phyloP scores from a whole-genome alignment of 306 rosid species.

The Trichosanthes truncata region DNA sequence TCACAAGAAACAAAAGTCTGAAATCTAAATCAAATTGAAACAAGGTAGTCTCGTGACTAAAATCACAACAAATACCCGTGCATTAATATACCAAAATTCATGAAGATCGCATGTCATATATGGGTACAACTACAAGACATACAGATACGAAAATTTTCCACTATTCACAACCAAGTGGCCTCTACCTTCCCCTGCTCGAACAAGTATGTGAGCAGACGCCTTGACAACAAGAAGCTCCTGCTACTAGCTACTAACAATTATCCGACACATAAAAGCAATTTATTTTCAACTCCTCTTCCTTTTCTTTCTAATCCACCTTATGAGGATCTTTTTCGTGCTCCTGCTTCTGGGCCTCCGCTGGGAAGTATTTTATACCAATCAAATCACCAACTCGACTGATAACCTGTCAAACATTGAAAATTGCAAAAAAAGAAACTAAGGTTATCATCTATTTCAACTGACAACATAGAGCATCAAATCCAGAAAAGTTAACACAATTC shows the following conservation, averaged over 20 bases:
- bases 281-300: background rate
- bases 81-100: conserved; percentile 2
- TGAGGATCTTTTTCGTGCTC: conserved; percentile 11
- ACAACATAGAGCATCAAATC: background rate
- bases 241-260: background rate
- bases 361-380: conserved; percentile 84
- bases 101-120: background rate
- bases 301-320: conserved; percentile 17
- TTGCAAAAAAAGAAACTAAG: background rate
- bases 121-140: background rate
- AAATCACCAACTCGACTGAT: conserved; percentile 69
- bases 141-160: background rate
- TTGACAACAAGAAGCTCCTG: conserved; percentile 4
- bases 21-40: background rate
- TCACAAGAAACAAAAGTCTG: background rate
- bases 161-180: conserved; percentile 7
- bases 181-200: background rate
- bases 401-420: conserved; percentile 35
- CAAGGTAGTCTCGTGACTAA: background rate
- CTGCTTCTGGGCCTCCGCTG: conserved; percentile 57
- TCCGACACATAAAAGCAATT: background rate
- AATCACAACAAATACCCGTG: background rate
- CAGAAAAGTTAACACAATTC: background rate
- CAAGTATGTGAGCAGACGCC: background rate
- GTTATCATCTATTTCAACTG: background rate